Percentiles rank a stretch among this genome's conserved stretches.
Evolutionary conservation across 306 rosid genomes (phyloP).

Genomic region (Pyrus communis): DNA sequence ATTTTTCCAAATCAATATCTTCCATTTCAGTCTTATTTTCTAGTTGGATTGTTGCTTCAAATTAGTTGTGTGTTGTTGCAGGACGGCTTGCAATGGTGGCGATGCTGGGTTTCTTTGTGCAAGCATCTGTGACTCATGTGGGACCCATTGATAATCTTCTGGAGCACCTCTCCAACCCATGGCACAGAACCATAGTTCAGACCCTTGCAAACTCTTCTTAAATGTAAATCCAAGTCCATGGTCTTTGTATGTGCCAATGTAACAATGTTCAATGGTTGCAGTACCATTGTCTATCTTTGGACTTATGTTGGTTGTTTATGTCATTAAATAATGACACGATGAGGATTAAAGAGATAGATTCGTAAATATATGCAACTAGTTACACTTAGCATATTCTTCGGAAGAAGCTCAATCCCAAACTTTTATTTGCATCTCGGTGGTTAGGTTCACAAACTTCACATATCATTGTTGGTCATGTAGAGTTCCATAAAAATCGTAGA

Average conservation of each 20-base stretch:
- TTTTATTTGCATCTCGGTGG: no score
- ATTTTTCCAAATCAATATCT: not conserved
- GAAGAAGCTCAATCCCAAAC: no score
- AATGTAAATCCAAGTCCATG: not conserved
- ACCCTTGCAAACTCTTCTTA: conserved; percentile 48
- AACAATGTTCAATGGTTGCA: not conserved
- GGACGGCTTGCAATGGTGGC: conserved; percentile 91
- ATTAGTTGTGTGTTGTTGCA: conserved; percentile 16
- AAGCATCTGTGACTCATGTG: conserved; percentile 78
- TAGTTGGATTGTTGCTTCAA: not conserved
- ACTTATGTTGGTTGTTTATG: not conserved
- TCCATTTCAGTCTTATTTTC: not conserved
- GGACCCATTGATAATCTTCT: conserved; percentile 94
- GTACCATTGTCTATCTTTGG: not conserved
- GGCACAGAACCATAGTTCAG: conserved; percentile 85
- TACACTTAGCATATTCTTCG: no score
- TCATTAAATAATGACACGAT: no score
- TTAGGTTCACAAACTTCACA: no score
- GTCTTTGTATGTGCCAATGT: not conserved
- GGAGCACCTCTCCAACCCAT: conserved; percentile 86
- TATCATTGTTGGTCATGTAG: no score
- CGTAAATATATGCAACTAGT: no score
- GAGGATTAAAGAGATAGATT: no score
- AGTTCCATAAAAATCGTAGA: no score
- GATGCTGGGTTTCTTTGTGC: conserved; percentile 81